Evolutionary conservation across 2,329 filamentous ascomycete genomes (phyloP).

Genomic region (Penicillium sp.): DNA sequence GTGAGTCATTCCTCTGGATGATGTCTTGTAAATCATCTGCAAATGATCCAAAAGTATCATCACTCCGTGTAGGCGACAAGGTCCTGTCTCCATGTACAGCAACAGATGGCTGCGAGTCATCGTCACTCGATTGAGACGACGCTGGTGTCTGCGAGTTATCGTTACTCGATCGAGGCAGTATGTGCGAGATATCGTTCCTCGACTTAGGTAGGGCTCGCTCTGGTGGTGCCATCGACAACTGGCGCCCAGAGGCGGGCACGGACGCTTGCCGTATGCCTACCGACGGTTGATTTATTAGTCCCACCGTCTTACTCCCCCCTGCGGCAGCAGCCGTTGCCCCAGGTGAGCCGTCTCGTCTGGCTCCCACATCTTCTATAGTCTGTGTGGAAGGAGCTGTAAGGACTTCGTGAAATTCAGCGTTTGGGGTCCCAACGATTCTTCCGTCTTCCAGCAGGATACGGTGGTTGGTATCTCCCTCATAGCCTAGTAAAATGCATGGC

Average conservation of each 20-base stretch:
- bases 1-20: too few species aligned
- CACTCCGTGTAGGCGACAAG: too few species aligned
- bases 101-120: too few species aligned
- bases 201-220: neutral
- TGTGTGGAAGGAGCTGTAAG: constrained; percentile 7
- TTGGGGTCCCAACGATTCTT: constrained; percentile 5
- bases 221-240: neutral
- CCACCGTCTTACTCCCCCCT: constrained; percentile 6
- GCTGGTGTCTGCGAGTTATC: too few species aligned
- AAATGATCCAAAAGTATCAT: too few species aligned
- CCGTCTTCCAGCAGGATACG: constrained; percentile 5
- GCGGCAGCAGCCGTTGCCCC: constrained; percentile 4
- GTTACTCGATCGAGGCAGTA: too few species aligned
- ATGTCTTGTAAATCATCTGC: too few species aligned
- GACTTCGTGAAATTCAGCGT: constrained; percentile 6
- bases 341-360: constrained; percentile 4
- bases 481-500: constrained; percentile 4
- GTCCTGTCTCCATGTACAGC: too few species aligned
- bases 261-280: constrained; percentile 6
- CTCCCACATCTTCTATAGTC: constrained; percentile 6
- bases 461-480: constrained; percentile 6
- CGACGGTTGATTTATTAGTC: constrained; percentile 9
- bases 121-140: too few species aligned
- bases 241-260: constrained; percentile 3
- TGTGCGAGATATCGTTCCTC: too few species aligned